Evolutionary conservation across 768 basidiomycete species (phyloP).

Genomic region (Hemileccinum impolitum): DNA sequence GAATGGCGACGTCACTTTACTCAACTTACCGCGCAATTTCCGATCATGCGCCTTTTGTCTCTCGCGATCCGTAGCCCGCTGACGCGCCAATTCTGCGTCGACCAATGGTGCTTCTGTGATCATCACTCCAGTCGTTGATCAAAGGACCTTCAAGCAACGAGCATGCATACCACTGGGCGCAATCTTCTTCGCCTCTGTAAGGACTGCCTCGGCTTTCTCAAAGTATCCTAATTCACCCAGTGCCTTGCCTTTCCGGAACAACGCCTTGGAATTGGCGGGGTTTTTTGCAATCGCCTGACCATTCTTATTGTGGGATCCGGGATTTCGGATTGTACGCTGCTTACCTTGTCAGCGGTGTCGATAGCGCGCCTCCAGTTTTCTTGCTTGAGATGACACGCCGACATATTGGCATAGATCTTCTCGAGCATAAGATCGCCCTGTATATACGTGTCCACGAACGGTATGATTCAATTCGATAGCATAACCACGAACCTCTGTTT

Average conservation of each 20-base stretch:
- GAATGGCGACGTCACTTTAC: neutral
- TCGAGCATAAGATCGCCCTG: conserved; percentile 75
- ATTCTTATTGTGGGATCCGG: neutral
- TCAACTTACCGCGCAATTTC: conserved; percentile 64
- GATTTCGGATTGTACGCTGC: neutral
- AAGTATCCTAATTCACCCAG: conserved; percentile 72
- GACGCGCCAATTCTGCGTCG: conserved; percentile 61
- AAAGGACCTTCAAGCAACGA: neutral
- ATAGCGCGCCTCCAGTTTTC: conserved; percentile 75
- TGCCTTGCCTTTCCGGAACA: conserved; percentile 80
- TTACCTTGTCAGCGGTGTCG: conserved; percentile 79
- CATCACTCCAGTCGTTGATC: neutral
- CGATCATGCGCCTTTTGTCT: conserved; percentile 61
- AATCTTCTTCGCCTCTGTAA: conserved; percentile 63
- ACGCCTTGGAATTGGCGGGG: conserved; percentile 70
- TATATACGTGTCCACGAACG: neutral
- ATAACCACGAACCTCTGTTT: conserved; percentile 54
- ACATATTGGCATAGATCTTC: conserved; percentile 84
- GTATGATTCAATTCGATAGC: neutral
- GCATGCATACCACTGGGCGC: conserved; percentile 50
- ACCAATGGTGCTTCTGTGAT: conserved; percentile 51
- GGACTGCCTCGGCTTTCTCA: conserved; percentile 65
- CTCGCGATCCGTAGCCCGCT: conserved; percentile 62
- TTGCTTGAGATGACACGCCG: conserved; percentile 78
- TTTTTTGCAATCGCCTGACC: conserved; percentile 71